Conservation (phyloP, 345 rosid species). For the Turnera subulata region DNA sequence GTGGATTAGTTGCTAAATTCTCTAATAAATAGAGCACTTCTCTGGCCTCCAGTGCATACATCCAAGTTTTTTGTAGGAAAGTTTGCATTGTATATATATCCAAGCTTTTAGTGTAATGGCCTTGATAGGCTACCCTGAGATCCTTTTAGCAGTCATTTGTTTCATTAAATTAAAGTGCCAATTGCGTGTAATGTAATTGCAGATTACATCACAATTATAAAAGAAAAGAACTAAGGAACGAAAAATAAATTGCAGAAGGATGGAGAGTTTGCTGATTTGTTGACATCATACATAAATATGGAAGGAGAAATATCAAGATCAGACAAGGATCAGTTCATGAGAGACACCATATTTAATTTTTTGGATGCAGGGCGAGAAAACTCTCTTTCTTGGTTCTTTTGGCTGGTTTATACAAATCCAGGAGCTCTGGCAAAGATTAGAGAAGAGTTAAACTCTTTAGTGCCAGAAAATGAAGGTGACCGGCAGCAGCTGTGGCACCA, state of each 20-base stretch:
- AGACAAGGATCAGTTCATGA: slow-evolving; percentile 41
- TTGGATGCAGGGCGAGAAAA: slow-evolving; percentile 62
- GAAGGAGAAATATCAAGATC: slow-evolving; percentile 20
- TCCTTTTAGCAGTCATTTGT: no score
- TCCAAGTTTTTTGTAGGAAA: no score
- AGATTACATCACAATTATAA: slow-evolving; percentile 38
- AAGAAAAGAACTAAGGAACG: slow-evolving; percentile 17
- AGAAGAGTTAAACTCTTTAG: slow-evolving; percentile 28
- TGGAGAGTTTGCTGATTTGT: slow-evolving; percentile 33
- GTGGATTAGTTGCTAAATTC: no score
- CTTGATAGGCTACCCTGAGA: no score
- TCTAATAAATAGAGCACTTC: no score
- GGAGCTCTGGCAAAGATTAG: slow-evolving; percentile 31
- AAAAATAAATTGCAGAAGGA: background rate
- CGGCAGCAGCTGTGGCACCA: slow-evolving; percentile 31
- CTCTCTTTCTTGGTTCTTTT: slow-evolving; percentile 67
- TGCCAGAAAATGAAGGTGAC: slow-evolving; percentile 8
- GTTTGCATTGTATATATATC: no score
- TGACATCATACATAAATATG: slow-evolving; percentile 39
- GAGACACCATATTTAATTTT: slow-evolving; percentile 63
- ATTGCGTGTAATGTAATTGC: slow-evolving; percentile 30
- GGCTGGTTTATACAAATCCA: slow-evolving; percentile 43
- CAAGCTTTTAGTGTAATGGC: no score
- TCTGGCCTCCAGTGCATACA: no score
- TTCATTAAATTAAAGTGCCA: slow-evolving; percentile 30